Evolutionary conservation across 192 early-diverging fungal species (phyloP), one percentile per base, ranked within the genome.

Genomic region (Chytriomyces sp.): DNA sequence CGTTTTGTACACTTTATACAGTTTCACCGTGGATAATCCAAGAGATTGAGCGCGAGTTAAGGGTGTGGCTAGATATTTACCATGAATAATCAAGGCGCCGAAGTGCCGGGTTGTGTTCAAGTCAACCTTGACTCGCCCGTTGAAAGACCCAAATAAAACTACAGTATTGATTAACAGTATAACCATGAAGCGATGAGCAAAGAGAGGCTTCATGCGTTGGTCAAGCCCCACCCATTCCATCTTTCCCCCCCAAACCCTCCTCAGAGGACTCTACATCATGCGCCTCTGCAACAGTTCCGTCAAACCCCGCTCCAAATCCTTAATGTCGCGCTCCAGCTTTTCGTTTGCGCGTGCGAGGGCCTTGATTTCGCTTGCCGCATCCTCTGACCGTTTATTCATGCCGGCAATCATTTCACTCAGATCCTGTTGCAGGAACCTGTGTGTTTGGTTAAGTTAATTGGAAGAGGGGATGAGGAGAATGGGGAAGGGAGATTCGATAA

Each of bases 351-450:
- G 81, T 34, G 85, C 80, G 49, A 89, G 72, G 52, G 82, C 80
- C 6, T 61, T 79, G 38, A 78, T 62, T 57, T 90, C 88, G 36
- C 62, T 78, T 8, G 76, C 79, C 53, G 79, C 80, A 60, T 84
- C 86, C 30, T 62, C 52, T 38, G 74, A 74, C 8, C 73, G 63
- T 25, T 63, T 64, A 0, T 80, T 59, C 25, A 89, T 60, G 33
- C 83, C 83, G 17, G 59, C 73, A 1, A 64, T 81, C 36, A 89
- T 63, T 22, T 55, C 68, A 10, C 59, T 41, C 60, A 89, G 70
- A 59, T 84, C 82, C 65, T 84, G 74, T 54, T 81, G 77, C 8
- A 90, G 73, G 65, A 90, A 90, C 79, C 89, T 90, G 73, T 71
- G 37, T 5, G 59, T 56, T 38, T 44, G 52, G 37, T 36, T 44